A percentile compares a stretch with the other conserved stretches of the same genome.
Conservation (phyloP, 1,284 basidiomycete genomes). For the Ustanciosporium gigantosporum region DNA sequence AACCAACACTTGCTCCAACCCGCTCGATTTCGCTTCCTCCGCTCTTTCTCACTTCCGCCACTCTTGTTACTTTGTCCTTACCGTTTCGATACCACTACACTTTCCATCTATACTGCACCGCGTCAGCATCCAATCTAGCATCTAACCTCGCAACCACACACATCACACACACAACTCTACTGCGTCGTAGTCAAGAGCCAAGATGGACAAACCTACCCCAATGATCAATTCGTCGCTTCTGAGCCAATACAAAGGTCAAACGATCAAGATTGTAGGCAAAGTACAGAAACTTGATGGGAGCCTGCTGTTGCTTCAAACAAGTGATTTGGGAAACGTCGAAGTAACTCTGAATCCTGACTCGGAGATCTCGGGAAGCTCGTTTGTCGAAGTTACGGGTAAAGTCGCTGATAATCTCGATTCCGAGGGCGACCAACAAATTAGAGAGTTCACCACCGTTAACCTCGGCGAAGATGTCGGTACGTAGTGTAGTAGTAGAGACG, state of each 20-base stretch:
- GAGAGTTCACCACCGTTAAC: constrained; percentile 42
- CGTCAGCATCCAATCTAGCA: no score
- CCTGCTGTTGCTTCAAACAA: constrained; percentile 48
- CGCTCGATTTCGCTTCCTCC: no score
- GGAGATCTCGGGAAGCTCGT: constrained; percentile 25
- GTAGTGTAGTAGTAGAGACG: no score
- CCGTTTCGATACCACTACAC: no score
- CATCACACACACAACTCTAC: no score
- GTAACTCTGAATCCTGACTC: constrained; percentile 44
- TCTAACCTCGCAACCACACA: no score
- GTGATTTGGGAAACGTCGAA: constrained; percentile 53
- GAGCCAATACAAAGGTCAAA: constrained; percentile 27
- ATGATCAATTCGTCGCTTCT: constrained; percentile 55
- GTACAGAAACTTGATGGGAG: constrained; percentile 48
- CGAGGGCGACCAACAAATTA: constrained; percentile 16
- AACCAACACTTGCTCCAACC: no score
- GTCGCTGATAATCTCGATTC: constrained; percentile 37
- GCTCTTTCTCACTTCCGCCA: no score
- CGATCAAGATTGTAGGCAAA: constrained; percentile 54
- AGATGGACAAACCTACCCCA: constrained; percentile 55
- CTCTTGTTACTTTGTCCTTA: no score
- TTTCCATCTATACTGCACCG: no score
- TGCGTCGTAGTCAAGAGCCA: no score
- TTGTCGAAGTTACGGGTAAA: constrained; percentile 56
- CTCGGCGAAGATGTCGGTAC: constrained; percentile 50